Evolutionary conservation across 2,329 filamentous ascomycete genomes (phyloP).

Genomic region (Xylariaceae sp.): DNA sequence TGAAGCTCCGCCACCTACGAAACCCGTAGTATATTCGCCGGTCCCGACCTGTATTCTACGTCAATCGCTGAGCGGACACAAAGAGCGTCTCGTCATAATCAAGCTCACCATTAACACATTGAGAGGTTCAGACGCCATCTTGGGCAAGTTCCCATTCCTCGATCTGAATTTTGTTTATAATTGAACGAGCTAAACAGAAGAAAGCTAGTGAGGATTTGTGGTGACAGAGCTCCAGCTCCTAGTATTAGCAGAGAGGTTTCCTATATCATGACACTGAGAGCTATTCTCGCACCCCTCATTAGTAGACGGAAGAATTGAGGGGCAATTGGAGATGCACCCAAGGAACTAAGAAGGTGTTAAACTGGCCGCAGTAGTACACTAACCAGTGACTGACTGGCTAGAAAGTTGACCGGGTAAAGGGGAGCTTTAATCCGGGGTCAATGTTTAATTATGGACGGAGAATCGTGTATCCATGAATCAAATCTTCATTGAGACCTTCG

Average conservation of each 20-base stretch:
- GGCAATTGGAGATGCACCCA: conserved; percentile 37
- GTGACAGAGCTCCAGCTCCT: neutral
- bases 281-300: conserved; percentile 28
- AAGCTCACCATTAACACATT: conserved; percentile 71
- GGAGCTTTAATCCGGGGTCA: neutral
- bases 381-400: too few species aligned
- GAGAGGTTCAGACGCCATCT: conserved; percentile 50
- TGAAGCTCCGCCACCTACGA: conserved; percentile 82
- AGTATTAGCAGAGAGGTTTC: conserved; percentile 3
- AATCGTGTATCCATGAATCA: conserved; percentile 31
- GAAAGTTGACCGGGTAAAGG: conserved; percentile 19
- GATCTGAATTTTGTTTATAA: neutral
- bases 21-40: conserved; percentile 96
- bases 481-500: neutral
- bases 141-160: neutral
- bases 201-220: neutral
- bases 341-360: neutral
- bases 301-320: conserved; percentile 48
- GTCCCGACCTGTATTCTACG: conserved; percentile 71
- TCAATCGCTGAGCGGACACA: conserved; percentile 23
- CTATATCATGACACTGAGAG: conserved; percentile 21
- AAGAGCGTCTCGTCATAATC: neutral
- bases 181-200: neutral
- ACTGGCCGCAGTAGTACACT: too few species aligned
- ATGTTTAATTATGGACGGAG: conserved; percentile 15